A percentile compares a stretch with the other conserved stretches of the same genome.
Evolutionary conservation across 345 rosid species (phyloP).

Genomic region (Euphorbia tirucalli): DNA sequence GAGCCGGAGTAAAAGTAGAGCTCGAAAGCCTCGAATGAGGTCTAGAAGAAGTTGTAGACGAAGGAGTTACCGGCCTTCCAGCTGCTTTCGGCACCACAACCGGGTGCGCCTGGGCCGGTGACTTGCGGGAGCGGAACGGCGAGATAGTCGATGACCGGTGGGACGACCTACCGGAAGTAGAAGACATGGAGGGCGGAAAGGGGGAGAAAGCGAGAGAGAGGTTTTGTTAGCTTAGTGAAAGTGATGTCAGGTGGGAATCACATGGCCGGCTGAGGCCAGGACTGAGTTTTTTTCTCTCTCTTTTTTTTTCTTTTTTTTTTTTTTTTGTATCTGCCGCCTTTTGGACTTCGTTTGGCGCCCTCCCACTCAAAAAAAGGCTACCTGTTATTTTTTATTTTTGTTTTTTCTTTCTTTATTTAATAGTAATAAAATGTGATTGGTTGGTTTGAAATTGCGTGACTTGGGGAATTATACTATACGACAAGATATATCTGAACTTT

Average conservation of each 20-base stretch:
- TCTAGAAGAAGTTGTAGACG: constrained; percentile 38
- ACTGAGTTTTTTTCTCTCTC: too few relatives aligned
- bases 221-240: too few relatives aligned
- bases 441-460: not conserved
- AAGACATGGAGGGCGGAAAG: constrained; percentile 43
- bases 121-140: constrained; percentile 76
- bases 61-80: constrained; percentile 47
- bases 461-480: too few relatives aligned
- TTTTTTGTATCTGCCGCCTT: constrained; percentile 29
- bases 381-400: not conserved
- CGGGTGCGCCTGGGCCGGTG: constrained; percentile 45
- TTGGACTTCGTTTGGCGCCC: constrained; percentile 32
- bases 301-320: too few relatives aligned
- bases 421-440: not conserved
- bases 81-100: constrained; percentile 26
- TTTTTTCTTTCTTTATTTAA: not conserved
- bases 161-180: constrained; percentile 45
- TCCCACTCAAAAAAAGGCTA: constrained; percentile 4
- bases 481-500: too few relatives aligned
- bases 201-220: not conserved
- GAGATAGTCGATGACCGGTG: constrained; percentile 61
- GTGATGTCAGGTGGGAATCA: constrained; percentile 14
- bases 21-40: constrained; percentile 48
- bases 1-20: constrained; percentile 36
- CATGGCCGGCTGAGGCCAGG: constrained; percentile 20